These are phyloP conservation scores for Litsea cubeba DNA, from an alignment of 164 flowering plant species.

Conservation along the genomic window DNA sequence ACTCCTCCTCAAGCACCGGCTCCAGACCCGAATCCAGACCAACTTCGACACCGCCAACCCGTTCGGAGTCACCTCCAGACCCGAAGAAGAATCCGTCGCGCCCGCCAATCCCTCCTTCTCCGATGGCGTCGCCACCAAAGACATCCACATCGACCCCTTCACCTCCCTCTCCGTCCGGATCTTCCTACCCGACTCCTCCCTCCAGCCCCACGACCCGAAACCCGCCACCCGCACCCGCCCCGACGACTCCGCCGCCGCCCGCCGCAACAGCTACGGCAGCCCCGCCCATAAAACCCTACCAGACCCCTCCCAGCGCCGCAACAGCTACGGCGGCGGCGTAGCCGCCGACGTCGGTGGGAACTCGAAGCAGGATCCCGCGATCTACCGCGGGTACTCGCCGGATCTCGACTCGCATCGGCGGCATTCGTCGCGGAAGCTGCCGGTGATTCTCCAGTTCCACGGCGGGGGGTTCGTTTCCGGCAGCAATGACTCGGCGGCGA, in stretches of 20 bases:
- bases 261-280: constrained; percentile 42
- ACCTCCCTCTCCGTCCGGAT: constrained; percentile 56
- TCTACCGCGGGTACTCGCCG: constrained; percentile 13
- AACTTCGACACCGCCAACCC: constrained; percentile 24
- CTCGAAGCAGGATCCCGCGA: constrained; percentile 26
- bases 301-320: constrained; percentile 13
- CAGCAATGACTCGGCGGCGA: constrained; percentile 62
- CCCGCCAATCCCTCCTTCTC: constrained; percentile 74
- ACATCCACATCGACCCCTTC: constrained; percentile 71
- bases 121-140: constrained; percentile 93
- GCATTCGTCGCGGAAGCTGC: constrained; percentile 34
- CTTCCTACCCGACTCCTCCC: constrained; percentile 56
- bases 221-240: not conserved
- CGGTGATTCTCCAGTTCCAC: constrained; percentile 73
- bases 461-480: constrained; percentile 86
- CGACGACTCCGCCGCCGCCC: constrained; percentile 2
- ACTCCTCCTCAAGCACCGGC: constrained; percentile 71
- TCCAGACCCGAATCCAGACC: constrained; percentile 60
- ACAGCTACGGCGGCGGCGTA: constrained; percentile 19
- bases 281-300: constrained; percentile 7
- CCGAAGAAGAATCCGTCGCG: constrained; percentile 58
- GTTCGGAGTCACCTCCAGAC: constrained; percentile 80
- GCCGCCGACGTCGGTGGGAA: constrained; percentile 14
- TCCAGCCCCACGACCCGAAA: constrained; percentile 16
- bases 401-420: not conserved